phyloP scores from a whole-genome alignment of 805 yeast species.

The Metschnikowia borealis region DNA sequence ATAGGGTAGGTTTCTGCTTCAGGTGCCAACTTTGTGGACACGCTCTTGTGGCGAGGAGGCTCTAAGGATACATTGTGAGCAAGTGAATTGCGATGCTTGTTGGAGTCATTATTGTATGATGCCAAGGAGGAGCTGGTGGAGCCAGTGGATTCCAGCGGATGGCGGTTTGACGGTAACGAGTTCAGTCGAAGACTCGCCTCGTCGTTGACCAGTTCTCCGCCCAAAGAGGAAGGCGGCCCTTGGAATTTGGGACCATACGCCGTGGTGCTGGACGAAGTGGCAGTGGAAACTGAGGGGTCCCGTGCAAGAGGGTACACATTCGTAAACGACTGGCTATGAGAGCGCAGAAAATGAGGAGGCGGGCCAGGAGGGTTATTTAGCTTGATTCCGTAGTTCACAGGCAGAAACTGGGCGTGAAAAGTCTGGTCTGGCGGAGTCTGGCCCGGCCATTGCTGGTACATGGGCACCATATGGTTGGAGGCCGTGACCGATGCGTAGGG shows the following conservation, averaged over 20 bases:
- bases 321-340: neutral
- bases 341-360: neutral
- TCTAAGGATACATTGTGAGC: neutral
- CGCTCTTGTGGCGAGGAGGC: neutral
- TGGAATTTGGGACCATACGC: neutral
- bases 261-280: neutral
- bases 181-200: neutral
- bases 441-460: conserved; percentile 4
- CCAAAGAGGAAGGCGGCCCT: neutral
- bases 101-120: neutral
- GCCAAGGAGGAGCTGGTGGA: conserved; percentile 2
- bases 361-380: neutral
- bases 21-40: neutral
- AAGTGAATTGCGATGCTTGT: neutral
- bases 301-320: neutral
- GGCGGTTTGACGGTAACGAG: neutral
- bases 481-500: neutral
- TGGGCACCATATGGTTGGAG: neutral
- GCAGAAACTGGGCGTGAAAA: neutral
- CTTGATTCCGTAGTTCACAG: neutral
- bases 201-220: conserved; percentile 1
- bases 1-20: neutral
- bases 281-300: neutral
- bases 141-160: neutral
- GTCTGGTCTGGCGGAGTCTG: neutral